These are phyloP conservation scores for Hemileccinum hortonii DNA, from an alignment of 1,284 basidiomycete genomes.

Conservation along the genomic window DNA sequence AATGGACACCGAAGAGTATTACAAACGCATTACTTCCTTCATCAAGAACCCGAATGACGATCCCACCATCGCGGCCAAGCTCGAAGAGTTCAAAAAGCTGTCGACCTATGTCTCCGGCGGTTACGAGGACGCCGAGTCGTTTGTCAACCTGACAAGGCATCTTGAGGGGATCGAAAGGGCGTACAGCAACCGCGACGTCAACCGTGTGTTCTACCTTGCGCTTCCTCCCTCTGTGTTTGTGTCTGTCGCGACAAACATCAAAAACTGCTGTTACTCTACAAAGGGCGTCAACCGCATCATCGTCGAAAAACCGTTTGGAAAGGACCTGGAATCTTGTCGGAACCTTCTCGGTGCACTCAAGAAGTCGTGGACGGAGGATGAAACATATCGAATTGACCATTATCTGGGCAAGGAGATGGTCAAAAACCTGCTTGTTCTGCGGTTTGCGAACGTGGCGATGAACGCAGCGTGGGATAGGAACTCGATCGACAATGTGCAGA, in stretches of 20 bases:
- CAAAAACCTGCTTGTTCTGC: conserved; percentile 91
- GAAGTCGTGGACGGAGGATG: conserved; percentile 88
- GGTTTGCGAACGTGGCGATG: conserved; percentile 91
- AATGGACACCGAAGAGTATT: conserved; percentile 86
- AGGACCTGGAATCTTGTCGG: conserved; percentile 85
- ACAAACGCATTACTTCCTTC: conserved; percentile 79
- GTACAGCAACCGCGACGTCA: conserved; percentile 62
- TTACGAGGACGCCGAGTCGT: conserved; percentile 83
- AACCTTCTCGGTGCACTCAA: conserved; percentile 79
- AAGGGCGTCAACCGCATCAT: conserved; percentile 81
- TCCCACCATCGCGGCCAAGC: conserved; percentile 51
- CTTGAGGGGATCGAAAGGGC: conserved; percentile 75
- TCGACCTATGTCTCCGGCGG: conserved; percentile 83
- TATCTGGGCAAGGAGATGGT: conserved; percentile 99
- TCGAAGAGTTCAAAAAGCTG: conserved; percentile 80
- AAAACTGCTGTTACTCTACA: conserved; percentile 75
- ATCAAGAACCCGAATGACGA: conserved; percentile 78
- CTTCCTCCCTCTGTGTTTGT: conserved; percentile 93
- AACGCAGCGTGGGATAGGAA: conserved; percentile 91
- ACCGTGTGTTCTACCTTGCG: conserved; percentile 92
- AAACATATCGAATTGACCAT: conserved; percentile 97
- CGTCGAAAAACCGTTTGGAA: conserved; percentile 96
- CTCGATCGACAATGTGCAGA: conserved; percentile 92
- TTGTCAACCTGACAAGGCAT: conserved; percentile 73
- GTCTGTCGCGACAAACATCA: conserved; percentile 80